A percentile compares a stretch with the other conserved stretches of the same genome.
Conservation (phyloP, 2,329 filamentous ascomycete species). For the Sporothrix protearum region DNA sequence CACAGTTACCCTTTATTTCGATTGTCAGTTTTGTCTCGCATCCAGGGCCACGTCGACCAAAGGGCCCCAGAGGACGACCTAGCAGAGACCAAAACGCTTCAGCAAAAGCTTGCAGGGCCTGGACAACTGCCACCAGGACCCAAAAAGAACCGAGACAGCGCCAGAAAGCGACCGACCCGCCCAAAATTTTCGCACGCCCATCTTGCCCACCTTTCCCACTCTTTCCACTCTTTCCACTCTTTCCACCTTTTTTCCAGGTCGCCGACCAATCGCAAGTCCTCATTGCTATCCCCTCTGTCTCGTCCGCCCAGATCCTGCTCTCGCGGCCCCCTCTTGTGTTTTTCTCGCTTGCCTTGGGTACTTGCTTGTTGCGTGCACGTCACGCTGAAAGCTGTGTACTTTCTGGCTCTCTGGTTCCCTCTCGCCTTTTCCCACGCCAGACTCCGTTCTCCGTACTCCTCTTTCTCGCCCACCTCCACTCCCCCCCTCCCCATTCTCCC, state of each 20-base stretch:
- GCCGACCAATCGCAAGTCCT: conserved; percentile 18
- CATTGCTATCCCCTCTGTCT: conserved; percentile 11
- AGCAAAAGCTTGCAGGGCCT: background rate
- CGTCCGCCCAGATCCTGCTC: background rate
- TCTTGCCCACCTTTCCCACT: conserved; percentile 11
- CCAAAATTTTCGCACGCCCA: conserved; percentile 19
- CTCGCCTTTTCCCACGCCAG: conserved; percentile 15
- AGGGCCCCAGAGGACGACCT: background rate
- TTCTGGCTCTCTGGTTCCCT: background rate
- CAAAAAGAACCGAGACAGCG: conserved; percentile 8
- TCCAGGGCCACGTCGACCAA: background rate
- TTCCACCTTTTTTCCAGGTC: conserved; percentile 16
- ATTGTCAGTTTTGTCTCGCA: conserved; percentile 13
- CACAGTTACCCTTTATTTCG: conserved; percentile 29
- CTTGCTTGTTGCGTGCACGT: background rate
- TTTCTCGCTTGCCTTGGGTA: background rate
- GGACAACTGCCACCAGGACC: background rate
- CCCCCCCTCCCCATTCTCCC: conserved; percentile 2
- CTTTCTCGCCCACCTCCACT: conserved; percentile 8
- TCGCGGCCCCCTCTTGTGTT: background rate
- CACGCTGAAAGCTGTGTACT: background rate
- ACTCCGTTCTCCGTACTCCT: conserved; percentile 21
- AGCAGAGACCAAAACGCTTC: background rate
- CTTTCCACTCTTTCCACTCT: background rate
- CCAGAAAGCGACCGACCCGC: conserved; percentile 14